Percentiles rank a stretch among this genome's conserved stretches.
Conservation (phyloP, 495 filamentous ascomycete genomes). For the Penicillium lividum region DNA sequence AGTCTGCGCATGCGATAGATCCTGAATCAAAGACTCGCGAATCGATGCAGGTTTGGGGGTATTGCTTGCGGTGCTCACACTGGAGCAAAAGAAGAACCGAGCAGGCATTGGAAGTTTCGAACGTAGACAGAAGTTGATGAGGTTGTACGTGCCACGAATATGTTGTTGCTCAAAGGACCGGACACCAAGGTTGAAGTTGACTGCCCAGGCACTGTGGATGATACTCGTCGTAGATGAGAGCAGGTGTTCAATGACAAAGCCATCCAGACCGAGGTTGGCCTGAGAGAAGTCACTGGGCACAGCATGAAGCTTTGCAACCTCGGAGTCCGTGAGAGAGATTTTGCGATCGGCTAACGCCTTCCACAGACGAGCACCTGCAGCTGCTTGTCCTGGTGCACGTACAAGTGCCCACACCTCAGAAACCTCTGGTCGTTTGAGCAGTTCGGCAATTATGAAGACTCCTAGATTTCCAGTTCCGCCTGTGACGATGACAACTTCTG, state of each 20-base stretch:
- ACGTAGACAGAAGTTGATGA: slow-evolving; percentile 58
- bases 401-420: slow-evolving; percentile 57
- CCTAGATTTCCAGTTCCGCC: slow-evolving; percentile 66
- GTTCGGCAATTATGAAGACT: slow-evolving; percentile 52
- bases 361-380: slow-evolving; percentile 24
- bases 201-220: slow-evolving; percentile 68
- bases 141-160: slow-evolving; percentile 57
- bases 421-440: slow-evolving; percentile 34
- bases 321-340: slow-evolving; percentile 17
- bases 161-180: slow-evolving; percentile 59
- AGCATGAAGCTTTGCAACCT: slow-evolving; percentile 26
- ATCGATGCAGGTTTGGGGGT: slow-evolving; percentile 38
- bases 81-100: slow-evolving; percentile 63
- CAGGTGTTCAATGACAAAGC: slow-evolving; percentile 40
- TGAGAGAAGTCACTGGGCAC: slow-evolving; percentile 32
- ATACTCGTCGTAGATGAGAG: slow-evolving; percentile 46
- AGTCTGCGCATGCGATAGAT: slow-evolving; percentile 49
- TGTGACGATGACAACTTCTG: slow-evolving; percentile 44
- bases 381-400: slow-evolving; percentile 43
- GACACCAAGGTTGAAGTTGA: slow-evolving; percentile 71
- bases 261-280: slow-evolving; percentile 46
- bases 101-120: slow-evolving; percentile 32
- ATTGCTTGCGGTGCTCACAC: slow-evolving; percentile 49
- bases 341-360: slow-evolving; percentile 25
- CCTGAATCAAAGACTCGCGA: slow-evolving; percentile 47